Conservation (phyloP, 169 alveolate species). For the Hammondia hammondi region DNA sequence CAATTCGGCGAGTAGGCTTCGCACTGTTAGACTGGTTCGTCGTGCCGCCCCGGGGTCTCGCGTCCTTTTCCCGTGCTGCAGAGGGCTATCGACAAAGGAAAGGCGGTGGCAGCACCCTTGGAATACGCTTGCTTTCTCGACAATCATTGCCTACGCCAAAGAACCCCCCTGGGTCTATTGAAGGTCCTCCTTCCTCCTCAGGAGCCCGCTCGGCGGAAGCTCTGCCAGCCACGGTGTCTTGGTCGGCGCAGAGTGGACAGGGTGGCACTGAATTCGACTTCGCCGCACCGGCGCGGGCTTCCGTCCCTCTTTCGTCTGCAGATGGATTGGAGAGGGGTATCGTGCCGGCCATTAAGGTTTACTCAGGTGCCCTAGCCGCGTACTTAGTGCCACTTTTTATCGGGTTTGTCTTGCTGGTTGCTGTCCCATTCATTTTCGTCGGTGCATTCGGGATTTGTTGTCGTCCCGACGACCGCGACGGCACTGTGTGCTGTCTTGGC, state of each 20-base stretch:
- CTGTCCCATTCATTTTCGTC: neutral
- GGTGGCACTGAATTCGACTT: too few species aligned
- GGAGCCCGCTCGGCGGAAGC: too few species aligned
- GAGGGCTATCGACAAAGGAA: neutral
- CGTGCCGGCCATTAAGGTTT: neutral
- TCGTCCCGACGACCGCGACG: neutral
- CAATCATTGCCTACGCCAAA: too few species aligned
- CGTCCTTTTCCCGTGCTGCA: neutral
- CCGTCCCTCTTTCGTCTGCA: too few species aligned
- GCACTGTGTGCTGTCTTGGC: neutral
- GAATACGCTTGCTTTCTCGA: too few species aligned
- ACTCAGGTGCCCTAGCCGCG: neutral
- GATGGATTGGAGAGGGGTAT: neutral
- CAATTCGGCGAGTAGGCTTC: neutral
- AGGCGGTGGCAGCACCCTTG: neutral
- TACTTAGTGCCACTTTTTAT: neutral
- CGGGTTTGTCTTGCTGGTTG: neutral
- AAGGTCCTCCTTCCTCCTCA: too few species aligned
- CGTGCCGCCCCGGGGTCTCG: neutral
- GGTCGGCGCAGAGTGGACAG: too few species aligned
- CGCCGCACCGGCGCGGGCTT: too few species aligned
- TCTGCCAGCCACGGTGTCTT: too few species aligned
- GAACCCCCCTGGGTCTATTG: too few species aligned
- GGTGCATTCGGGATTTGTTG: neutral
- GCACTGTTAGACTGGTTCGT: neutral